A percentile compares a stretch with the other conserved stretches of the same genome.
phyloP scores from a whole-genome alignment of 345 rosid genomes.

The Citrus glauca region DNA sequence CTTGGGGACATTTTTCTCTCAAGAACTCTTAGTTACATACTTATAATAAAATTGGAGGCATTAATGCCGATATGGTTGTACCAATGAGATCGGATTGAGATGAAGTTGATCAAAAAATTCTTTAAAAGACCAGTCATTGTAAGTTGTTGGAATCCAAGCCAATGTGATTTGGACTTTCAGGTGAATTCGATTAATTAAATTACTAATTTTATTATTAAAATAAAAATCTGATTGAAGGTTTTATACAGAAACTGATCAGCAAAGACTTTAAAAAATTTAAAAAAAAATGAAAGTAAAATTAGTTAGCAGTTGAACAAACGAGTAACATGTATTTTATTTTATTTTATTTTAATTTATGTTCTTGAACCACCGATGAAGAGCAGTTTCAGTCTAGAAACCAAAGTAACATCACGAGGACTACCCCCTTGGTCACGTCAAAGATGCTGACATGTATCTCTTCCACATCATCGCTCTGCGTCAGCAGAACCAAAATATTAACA shows the following conservation, averaged over 20 bases:
- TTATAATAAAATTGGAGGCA: no score
- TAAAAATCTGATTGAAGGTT: not conserved
- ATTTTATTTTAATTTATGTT: not conserved
- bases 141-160: not conserved
- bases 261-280: not conserved
- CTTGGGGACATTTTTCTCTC: no score
- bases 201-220: not conserved
- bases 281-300: not conserved
- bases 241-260: no score
- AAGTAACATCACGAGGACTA: not conserved
- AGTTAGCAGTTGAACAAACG: conserved; percentile 30
- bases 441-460: not conserved
- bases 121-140: no score
- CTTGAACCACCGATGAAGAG: conserved; percentile 1
- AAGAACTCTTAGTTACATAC: no score
- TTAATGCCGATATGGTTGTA: no score
- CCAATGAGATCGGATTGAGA: no score
- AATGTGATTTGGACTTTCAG: not conserved
- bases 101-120: no score
- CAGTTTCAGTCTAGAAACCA: not conserved
- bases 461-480: conserved; percentile 1
- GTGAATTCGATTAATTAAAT: not conserved
- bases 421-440: conserved; percentile 12
- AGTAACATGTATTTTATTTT: not conserved
- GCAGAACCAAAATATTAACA: conserved; percentile 1